Percentiles rank a stretch among this genome's conserved stretches.
These are phyloP conservation scores for Scheffersomyces quercinus DNA, from an alignment of 1,139 yeast species.

Conservation along the genomic window DNA sequence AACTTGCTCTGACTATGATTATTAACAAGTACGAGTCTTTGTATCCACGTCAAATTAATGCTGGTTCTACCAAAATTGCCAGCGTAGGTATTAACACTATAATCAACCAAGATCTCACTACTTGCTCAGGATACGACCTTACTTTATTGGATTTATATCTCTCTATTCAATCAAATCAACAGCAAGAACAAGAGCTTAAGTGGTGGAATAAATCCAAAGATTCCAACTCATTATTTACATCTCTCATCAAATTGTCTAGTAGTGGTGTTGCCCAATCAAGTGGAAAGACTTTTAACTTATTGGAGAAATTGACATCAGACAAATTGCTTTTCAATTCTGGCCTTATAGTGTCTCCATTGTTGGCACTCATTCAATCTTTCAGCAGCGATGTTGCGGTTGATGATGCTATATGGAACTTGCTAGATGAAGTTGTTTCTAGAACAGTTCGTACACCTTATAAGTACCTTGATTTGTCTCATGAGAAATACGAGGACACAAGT, in stretches of 20 bases:
- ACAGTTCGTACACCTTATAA: slow-evolving; percentile 76
- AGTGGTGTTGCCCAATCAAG: slow-evolving; percentile 34
- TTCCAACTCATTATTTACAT: slow-evolving; percentile 57
- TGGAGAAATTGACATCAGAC: slow-evolving; percentile 22
- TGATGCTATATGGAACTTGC: slow-evolving; percentile 46
- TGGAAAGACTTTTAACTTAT: slow-evolving; percentile 26
- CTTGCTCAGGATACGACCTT: slow-evolving; percentile 51
- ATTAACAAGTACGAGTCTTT: slow-evolving; percentile 23
- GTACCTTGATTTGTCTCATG: slow-evolving; percentile 67
- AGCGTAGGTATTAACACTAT: slow-evolving; percentile 21
- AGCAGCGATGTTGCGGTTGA: slow-evolving; percentile 13
- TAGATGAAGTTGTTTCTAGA: slow-evolving; percentile 76
- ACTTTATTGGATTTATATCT: slow-evolving; percentile 51
- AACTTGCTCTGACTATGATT: slow-evolving; percentile 27
- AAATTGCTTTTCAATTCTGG: slow-evolving; percentile 48
- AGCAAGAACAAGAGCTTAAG: slow-evolving; percentile 35
- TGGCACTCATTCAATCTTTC: slow-evolving; percentile 43
- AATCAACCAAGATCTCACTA: slow-evolving; percentile 14
- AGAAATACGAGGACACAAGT: slow-evolving; percentile 45
- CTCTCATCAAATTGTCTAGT: slow-evolving; percentile 51
- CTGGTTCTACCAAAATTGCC: slow-evolving; percentile 16
- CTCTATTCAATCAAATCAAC: slow-evolving; percentile 39
- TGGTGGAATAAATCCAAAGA: slow-evolving; percentile 67
- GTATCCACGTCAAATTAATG: slow-evolving; percentile 16
- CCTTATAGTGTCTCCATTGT: slow-evolving; percentile 44